Base-by-base conservation (phyloP, 352 stramenopile species). In the Pythium rishiriense region DNA sequence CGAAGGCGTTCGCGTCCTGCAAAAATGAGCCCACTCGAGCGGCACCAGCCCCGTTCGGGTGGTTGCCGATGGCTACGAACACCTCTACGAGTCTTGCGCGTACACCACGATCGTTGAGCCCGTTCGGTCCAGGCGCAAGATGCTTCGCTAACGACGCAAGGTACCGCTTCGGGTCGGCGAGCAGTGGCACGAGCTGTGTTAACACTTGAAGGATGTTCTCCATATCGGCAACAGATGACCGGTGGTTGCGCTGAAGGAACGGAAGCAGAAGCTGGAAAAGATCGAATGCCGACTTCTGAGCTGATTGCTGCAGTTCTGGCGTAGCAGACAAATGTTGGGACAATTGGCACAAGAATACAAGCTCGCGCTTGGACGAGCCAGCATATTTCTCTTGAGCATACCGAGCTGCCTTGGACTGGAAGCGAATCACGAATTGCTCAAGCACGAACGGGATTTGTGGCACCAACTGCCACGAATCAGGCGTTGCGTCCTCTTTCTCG, bases 181-280 rank as follows among this genome's bases (percentile, higher is more conserved):
- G 72, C 59, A 90, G 76, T 17, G 82, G 79, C 39, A 96, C 84
- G n/a, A 96, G 76, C 53, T 85, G 73, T 3, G 82, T 56, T 26
- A 96, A 64, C 21, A 96, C 84, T 28, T 85, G 61, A 17, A 94
- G 66, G 41, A 95, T 80, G 35, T 96, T 93, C 51, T 93, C 81
- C 66, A 87, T 94, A 62, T 96, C 87, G 10, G 76, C 79, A 1
- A 64, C 42, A 0, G 83, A 90, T 4, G 86, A 87, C 37, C 84
- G 83, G 68, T 96, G 86, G 53, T 89, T 96, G 54, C 86, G 85
- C 68, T 85, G 75, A 43, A 95, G 64, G 61, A 96, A 96, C 17
- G 88, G 88, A 61, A 96, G 59, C 45, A 96, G 42, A 21, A 96
- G 70, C 61, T 93, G 81, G 61, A 96, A 94, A n/a, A 96, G 70